Percentiles rank a stretch among this genome's conserved stretches.
Evolutionary conservation across 176 grass and related monocot species (phyloP).

Genomic region (Poa annua): DNA sequence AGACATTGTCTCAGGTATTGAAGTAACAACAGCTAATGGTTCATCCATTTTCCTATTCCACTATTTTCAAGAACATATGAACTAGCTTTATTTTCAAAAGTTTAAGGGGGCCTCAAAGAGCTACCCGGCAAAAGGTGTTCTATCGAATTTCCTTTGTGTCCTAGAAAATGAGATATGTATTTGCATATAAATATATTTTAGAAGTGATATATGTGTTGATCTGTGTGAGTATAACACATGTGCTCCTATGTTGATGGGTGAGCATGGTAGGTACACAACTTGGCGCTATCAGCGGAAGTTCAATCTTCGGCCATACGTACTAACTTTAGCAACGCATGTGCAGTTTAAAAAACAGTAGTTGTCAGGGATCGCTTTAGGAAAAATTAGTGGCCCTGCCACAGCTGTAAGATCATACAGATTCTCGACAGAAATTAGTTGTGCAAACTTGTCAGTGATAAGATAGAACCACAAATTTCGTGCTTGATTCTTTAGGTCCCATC

Average conservation of each 20-base stretch:
- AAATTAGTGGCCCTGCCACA: neutral
- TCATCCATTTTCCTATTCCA: neutral
- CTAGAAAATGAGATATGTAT: neutral
- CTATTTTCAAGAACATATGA: neutral
- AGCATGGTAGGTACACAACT: slow-evolving; percentile 38
- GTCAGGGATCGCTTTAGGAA: slow-evolving; percentile 1
- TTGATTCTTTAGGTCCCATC: slow-evolving; percentile 10
- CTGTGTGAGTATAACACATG: slow-evolving; percentile 10
- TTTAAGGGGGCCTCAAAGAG: slow-evolving; percentile 33
- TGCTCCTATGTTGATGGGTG: slow-evolving; percentile 31
- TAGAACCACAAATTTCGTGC: neutral
- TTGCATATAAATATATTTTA: slow-evolving; percentile 13
- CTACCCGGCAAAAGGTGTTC: neutral
- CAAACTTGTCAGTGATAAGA: neutral
- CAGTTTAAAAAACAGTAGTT: neutral
- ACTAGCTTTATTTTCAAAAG: neutral
- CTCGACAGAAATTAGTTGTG: neutral
- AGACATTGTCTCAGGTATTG: neutral
- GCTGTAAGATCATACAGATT: slow-evolving; percentile 21
- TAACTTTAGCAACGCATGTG: neutral
- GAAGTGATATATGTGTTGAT: neutral
- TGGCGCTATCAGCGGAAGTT: neutral
- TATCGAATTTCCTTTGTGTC: neutral
- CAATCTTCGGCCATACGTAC: neutral
- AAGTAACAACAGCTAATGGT: slow-evolving; percentile 15